phyloP scores from a whole-genome alignment of 306 rosid species.

The Erythrophleum fordii region DNA sequence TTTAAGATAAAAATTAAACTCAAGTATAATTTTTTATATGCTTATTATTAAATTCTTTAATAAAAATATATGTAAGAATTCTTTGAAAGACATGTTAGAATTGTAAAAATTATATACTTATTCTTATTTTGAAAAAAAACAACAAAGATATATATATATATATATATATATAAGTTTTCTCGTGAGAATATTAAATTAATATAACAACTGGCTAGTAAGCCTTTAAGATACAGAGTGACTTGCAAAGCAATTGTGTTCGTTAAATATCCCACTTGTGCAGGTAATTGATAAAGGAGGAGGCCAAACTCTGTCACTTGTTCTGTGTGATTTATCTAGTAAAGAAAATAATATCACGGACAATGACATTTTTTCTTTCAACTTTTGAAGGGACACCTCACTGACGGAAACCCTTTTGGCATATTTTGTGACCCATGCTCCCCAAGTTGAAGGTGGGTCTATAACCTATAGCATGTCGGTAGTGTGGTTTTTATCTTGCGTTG shows the following conservation, averaged over 20 bases:
- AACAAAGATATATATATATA: neutral
- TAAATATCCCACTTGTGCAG: constrained; percentile 7
- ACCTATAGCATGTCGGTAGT: neutral
- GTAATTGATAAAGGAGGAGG: neutral
- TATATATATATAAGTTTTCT: too few relatives aligned
- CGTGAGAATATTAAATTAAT: neutral
- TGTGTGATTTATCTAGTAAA: neutral
- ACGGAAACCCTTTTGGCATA: neutral
- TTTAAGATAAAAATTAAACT: too few relatives aligned
- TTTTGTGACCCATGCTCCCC: constrained; percentile 1
- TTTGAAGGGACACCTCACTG: constrained; percentile 1
- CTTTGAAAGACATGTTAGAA: too few relatives aligned
- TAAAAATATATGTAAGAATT: too few relatives aligned
- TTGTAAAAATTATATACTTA: too few relatives aligned
- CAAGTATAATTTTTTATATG: too few relatives aligned
- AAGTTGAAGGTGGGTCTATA: constrained; percentile 11
- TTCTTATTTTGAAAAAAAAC: too few relatives aligned
- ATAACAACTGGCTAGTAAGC: neutral
- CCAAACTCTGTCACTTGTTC: neutral
- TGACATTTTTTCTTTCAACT: neutral
- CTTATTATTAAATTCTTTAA: too few relatives aligned
- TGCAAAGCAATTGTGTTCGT: neutral
- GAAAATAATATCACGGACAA: neutral
- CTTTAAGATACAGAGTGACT: neutral
- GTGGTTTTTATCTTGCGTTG: neutral